Percentiles rank a stretch among this genome's conserved stretches.
Conservation (phyloP, 352 stramenopile genomes). For the Pythium plurisporium region DNA sequence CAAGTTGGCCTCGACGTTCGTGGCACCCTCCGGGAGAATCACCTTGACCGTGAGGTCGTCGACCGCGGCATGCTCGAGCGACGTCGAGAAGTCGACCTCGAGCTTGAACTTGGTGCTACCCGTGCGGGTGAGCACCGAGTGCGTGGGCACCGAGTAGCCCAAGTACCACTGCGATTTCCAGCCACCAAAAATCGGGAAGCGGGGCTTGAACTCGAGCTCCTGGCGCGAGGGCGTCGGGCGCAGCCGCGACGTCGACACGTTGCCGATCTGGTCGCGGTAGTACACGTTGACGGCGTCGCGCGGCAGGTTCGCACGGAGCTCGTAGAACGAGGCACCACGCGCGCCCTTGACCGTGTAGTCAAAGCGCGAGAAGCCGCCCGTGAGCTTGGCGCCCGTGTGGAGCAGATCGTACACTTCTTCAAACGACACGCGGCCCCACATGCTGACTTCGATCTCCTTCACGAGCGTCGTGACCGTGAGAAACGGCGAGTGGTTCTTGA, state of each 20-base stretch:
- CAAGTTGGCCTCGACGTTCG: conserved; percentile 73
- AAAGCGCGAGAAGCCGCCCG: conserved; percentile 83
- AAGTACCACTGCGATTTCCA: conserved; percentile 90
- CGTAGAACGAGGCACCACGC: conserved; percentile 70
- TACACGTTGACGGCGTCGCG: conserved; percentile 84
- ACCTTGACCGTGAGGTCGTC: conserved; percentile 87
- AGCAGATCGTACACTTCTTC: conserved; percentile 87
- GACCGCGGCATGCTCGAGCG: conserved; percentile 69
- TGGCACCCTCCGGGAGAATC: conserved; percentile 78
- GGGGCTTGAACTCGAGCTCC: conserved; percentile 77
- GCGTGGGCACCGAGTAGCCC: conserved; percentile 81
- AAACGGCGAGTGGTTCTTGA: conserved; percentile 86
- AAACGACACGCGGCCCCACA: conserved; percentile 86
- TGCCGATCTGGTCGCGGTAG: conserved; percentile 90
- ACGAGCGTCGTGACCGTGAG: conserved; percentile 79
- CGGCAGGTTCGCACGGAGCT: conserved; percentile 63
- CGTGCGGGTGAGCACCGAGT: conserved; percentile 64
- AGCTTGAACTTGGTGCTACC: conserved; percentile 75
- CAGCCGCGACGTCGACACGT: conserved; percentile 82
- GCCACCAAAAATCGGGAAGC: conserved; percentile 86
- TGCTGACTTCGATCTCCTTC: conserved; percentile 87
- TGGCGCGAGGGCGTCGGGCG: conserved; percentile 42
- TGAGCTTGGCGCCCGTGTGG: conserved; percentile 82
- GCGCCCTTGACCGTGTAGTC: conserved; percentile 72
- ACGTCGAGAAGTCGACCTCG: conserved; percentile 81